Evolutionary conservation across 208 protist genomes (phyloP).

Genomic region (Trypanosoma grayi): DNA sequence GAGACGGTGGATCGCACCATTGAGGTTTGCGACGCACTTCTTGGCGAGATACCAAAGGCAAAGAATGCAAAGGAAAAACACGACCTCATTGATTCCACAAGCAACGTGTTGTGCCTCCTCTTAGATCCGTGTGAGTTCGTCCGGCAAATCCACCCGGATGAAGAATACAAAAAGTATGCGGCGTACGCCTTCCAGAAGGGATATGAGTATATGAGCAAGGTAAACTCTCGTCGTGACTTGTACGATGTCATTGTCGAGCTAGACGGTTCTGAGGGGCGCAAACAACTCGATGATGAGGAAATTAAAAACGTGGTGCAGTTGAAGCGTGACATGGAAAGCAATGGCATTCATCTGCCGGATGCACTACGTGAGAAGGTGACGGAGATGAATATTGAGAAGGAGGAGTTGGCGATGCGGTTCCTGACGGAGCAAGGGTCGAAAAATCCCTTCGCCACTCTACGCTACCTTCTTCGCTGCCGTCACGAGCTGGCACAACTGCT

Average conservation of each 20-base stretch:
- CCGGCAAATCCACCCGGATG: slow-evolving; percentile 86
- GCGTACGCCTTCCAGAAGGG: slow-evolving; percentile 79
- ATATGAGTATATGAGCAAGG: slow-evolving; percentile 89
- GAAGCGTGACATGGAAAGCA: slow-evolving; percentile 91
- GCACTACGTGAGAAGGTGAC: slow-evolving; percentile 66
- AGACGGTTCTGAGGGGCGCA: slow-evolving; percentile 54
- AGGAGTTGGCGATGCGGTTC: slow-evolving; percentile 83
- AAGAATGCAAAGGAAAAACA: slow-evolving; percentile 77
- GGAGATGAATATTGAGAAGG: slow-evolving; percentile 89
- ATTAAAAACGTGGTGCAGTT: slow-evolving; percentile 91
- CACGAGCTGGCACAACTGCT: slow-evolving; percentile 79
- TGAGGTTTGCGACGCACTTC: slow-evolving; percentile 66
- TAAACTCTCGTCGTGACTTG: slow-evolving; percentile 83
- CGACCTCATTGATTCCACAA: slow-evolving; percentile 90
- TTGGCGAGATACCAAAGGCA: slow-evolving; percentile 63
- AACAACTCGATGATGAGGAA: slow-evolving; percentile 70
- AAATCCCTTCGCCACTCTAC: slow-evolving; percentile 78
- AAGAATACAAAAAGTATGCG: slow-evolving; percentile 79
- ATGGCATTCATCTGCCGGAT: slow-evolving; percentile 88
- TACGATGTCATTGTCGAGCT: slow-evolving; percentile 87
- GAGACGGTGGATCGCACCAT: slow-evolving; percentile 74
- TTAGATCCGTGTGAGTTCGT: slow-evolving; percentile 93
- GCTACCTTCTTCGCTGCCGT: slow-evolving; percentile 77
- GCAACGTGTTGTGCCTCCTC: slow-evolving; percentile 90
- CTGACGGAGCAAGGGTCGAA: slow-evolving; percentile 63